phyloP scores from a whole-genome alignment of 129 eudicot genomes.

The Pittosporum tobira region DNA sequence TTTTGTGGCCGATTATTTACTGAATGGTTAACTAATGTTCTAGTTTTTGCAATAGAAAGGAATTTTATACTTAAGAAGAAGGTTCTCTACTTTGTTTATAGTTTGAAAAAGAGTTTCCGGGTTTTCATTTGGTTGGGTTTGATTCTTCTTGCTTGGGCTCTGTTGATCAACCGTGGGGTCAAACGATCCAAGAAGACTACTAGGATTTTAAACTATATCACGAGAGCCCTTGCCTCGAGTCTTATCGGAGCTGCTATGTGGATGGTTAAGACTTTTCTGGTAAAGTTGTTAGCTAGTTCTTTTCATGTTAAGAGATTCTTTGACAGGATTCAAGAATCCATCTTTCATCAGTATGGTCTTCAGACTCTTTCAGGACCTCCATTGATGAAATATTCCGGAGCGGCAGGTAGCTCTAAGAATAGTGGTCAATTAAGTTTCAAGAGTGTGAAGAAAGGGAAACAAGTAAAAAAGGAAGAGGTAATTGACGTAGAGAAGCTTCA shows the following conservation, averaged over 20 bases:
- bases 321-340: constrained; percentile 75
- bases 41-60: constrained; percentile 58
- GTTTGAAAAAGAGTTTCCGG: constrained; percentile 53
- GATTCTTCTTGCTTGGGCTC: constrained; percentile 69
- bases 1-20: constrained; percentile 70
- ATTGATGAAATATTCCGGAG: constrained; percentile 23
- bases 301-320: constrained; percentile 66
- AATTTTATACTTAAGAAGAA: constrained; percentile 59
- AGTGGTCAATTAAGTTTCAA: constrained; percentile 47
- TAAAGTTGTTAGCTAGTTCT: constrained; percentile 50
- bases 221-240: constrained; percentile 54
- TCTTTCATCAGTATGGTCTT: constrained; percentile 82
- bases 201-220: constrained; percentile 46
- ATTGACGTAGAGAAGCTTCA: constrained; percentile 63
- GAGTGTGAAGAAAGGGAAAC: constrained; percentile 22
- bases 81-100: constrained; percentile 62
- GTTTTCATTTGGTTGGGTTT: constrained; percentile 69
- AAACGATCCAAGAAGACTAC: constrained; percentile 31
- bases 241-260: constrained; percentile 71
- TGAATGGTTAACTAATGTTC: constrained; percentile 39
- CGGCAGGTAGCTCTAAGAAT: not conserved
- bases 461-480: constrained; percentile 33
- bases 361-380: constrained; percentile 69
- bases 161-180: constrained; percentile 52
- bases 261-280: constrained; percentile 55